A percentile compares a stretch with the other conserved stretches of the same genome.
Conservation (phyloP, 1,139 yeast genomes). For the Zhuliangozyma parablackwelliae region DNA sequence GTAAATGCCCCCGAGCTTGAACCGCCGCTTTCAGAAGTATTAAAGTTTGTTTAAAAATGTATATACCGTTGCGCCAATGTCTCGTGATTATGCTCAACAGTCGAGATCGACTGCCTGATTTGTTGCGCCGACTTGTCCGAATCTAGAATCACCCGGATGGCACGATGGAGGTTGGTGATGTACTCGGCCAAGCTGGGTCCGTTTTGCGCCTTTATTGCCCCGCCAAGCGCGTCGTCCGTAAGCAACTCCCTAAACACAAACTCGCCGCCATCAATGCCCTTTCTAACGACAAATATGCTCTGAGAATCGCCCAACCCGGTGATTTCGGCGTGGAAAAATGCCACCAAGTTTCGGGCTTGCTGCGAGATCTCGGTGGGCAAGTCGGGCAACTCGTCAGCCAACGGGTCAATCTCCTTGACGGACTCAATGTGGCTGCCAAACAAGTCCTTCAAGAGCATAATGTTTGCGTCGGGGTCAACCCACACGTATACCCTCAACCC, state of each 20-base stretch:
- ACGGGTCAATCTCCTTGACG: conserved; percentile 42
- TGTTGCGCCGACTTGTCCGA: conserved; percentile 34
- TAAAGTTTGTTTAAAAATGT: conserved; percentile 21
- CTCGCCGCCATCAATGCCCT: conserved; percentile 61
- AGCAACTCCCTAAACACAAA: conserved; percentile 54
- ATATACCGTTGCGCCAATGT: conserved; percentile 39
- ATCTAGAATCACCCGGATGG: conserved; percentile 52
- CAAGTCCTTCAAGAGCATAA: conserved; percentile 64
- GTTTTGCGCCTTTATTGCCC: conserved; percentile 27
- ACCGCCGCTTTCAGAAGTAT: too few relatives aligned
- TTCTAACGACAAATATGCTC: conserved; percentile 55
- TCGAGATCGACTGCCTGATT: conserved; percentile 26
- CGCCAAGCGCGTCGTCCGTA: conserved; percentile 61
- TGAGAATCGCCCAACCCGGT: conserved; percentile 31
- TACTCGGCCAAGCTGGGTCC: conserved; percentile 59
- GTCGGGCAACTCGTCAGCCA: conserved; percentile 64
- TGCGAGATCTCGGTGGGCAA: conserved; percentile 64
- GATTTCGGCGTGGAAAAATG: conserved; percentile 42
- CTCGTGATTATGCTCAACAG: conserved; percentile 23
- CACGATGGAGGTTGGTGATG: conserved; percentile 56
- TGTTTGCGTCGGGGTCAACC: conserved; percentile 69
- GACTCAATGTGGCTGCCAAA: conserved; percentile 55
- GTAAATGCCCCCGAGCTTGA: conserved; percentile 1
- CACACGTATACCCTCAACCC: conserved; percentile 62
- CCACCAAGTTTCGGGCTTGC: conserved; percentile 63